Conservation (phyloP, 345 rosid genomes). For the Citrus glauca region DNA sequence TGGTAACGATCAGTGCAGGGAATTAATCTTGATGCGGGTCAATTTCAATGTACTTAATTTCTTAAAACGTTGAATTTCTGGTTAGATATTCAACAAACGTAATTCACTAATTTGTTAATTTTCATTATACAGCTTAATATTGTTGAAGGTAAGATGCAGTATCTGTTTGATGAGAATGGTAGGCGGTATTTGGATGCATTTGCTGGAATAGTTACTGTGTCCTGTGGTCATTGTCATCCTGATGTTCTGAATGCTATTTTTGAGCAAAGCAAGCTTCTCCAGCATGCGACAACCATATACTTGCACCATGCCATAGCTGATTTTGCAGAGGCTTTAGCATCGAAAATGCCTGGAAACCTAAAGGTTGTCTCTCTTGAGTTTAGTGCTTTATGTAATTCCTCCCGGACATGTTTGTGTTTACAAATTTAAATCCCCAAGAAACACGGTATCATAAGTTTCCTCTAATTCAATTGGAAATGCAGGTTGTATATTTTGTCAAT, state of each 20-base stretch:
- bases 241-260: constrained; percentile 58
- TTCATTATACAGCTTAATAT: constrained; percentile 58
- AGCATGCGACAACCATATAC: constrained; percentile 88
- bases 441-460: not conserved
- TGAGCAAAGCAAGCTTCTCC: constrained; percentile 85
- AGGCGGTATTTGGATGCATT: constrained; percentile 77
- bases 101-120: not conserved
- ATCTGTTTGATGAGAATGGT: constrained; percentile 82
- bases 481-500: constrained; percentile 93
- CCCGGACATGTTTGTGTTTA: not conserved
- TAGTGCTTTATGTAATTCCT: not conserved
- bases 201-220: constrained; percentile 91
- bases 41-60: not conserved
- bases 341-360: constrained; percentile 88
- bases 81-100: not conserved
- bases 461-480: constrained; percentile 21
- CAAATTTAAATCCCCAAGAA: not conserved
- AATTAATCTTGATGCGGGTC: not conserved
- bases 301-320: constrained; percentile 80
- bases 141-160: constrained; percentile 98
- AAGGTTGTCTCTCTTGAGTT: constrained; percentile 41
- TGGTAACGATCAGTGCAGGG: not conserved
- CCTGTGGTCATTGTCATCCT: constrained; percentile 97
- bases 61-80: not conserved
- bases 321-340: constrained; percentile 87